Conservation (phyloP, 2,329 filamentous ascomycete species). For the Lecanicillium sp. region DNA sequence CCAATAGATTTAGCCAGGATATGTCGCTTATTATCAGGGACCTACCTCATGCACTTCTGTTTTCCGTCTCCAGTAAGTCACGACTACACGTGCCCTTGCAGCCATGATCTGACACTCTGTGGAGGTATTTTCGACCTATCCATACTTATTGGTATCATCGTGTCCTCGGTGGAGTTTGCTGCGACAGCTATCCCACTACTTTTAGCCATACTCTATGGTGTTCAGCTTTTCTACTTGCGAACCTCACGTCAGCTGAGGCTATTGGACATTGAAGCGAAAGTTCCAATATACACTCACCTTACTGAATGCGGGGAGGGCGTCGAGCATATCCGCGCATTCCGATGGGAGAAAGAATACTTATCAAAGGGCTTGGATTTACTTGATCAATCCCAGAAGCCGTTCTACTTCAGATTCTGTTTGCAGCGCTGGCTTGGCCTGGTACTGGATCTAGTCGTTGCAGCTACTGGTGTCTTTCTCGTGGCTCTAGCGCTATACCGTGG, state of each 20-base stretch:
- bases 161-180: constrained; percentile 20
- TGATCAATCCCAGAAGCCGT: constrained; percentile 21
- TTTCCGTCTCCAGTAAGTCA: no score
- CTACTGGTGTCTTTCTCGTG: constrained; percentile 36
- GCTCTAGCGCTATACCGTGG: constrained; percentile 30
- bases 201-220: constrained; percentile 12
- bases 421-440: constrained; percentile 42
- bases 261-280: constrained; percentile 21
- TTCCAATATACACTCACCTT: constrained; percentile 19
- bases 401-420: constrained; percentile 36
- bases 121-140: no score
- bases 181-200: constrained; percentile 34
- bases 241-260: constrained; percentile 23
- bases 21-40: no score
- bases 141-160: no score
- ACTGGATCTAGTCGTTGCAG: constrained; percentile 36
- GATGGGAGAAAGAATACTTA: constrained; percentile 15
- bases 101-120: no score
- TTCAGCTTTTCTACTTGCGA: constrained; percentile 21
- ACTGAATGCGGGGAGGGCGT: constrained; percentile 17
- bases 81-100: no score
- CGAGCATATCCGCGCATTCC: constrained; percentile 24
- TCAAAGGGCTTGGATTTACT: constrained; percentile 19
- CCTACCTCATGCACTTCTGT: no score
- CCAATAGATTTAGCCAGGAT: no score